Evolutionary conservation across 805 yeast species (phyloP).

Genomic region (Huiozyma sinensis): DNA sequence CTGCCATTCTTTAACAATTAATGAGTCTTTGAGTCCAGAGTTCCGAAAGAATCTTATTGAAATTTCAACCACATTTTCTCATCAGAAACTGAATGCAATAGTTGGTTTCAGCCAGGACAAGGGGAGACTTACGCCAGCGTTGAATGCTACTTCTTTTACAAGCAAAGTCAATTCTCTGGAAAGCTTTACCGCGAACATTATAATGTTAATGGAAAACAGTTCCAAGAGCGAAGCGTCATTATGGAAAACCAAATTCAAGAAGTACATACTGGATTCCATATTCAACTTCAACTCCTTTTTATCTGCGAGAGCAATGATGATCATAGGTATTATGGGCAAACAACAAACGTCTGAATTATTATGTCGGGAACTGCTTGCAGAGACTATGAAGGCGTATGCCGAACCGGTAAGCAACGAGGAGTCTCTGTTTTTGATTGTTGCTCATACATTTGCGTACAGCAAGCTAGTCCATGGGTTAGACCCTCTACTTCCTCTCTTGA

Average conservation of each 20-base stretch:
- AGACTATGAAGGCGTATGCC: constrained; percentile 26
- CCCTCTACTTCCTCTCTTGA: constrained; percentile 18
- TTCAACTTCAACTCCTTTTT: constrained; percentile 43
- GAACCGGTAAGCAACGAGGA: constrained; percentile 23
- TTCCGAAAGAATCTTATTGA: constrained; percentile 34
- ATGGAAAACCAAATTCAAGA: constrained; percentile 56
- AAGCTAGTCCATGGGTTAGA: constrained; percentile 29
- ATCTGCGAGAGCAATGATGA: constrained; percentile 53
- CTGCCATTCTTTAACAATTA: constrained; percentile 57
- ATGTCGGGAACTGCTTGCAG: constrained; percentile 22
- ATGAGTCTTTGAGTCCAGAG: constrained; percentile 34
- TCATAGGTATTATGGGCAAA: constrained; percentile 56
- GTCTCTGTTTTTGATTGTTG: constrained; percentile 21
- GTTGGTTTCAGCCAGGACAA: constrained; percentile 54
- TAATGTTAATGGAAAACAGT: constrained; percentile 39
- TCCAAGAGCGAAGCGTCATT: constrained; percentile 35
- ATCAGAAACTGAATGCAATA: constrained; percentile 53
- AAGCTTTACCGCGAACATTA: constrained; percentile 43
- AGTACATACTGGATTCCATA: constrained; percentile 49
- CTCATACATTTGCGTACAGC: constrained; percentile 29
- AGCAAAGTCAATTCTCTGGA: constrained; percentile 37
- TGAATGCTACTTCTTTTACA: constrained; percentile 27
- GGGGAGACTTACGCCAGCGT: constrained; percentile 24
- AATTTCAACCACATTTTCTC: constrained; percentile 32
- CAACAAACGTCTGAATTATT: constrained; percentile 49